Evolutionary conservation across 2,329 filamentous ascomycete genomes (phyloP), one percentile per base, ranked within the genome.

Genomic region (Uncinocarpus reesii): DNA sequence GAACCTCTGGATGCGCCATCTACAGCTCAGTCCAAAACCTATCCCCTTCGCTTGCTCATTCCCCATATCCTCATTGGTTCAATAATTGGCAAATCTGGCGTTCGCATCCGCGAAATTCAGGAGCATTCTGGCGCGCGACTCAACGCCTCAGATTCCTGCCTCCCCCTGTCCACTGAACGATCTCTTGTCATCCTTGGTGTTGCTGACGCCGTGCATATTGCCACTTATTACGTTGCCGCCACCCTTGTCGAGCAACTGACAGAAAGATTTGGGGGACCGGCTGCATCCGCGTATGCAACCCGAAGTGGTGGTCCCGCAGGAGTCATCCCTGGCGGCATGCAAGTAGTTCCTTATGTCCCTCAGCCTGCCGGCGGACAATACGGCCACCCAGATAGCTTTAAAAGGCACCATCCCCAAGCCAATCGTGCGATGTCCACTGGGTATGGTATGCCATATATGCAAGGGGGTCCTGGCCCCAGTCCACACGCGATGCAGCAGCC

Each of bases 101-200:
- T 89, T 51, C 83, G 92, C 55, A 98, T 98, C 65, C 87, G 92
- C 56, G 92, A 98, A 71, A 98, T 98, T 53, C 92, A 98, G 67
- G 92, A 98, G 65, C 89, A 89, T 16, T 98, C 92, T 13, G 93
- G 93, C 52, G 92, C 92, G 47, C 84, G 93, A 53, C 78, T 98
- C 38, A 98, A 98, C 67, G 92, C 92, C 21, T 98, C 92, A 5
- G 92, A 96, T 66, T 84, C 88, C 4, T 94, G 89, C 64, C 78
- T 98, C 48, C 92, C 92, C 42, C 78, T 95, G 52, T 98, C 92
- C 15, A 94, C 88, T 51, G 92, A 98, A 71, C 86, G 92, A 41
- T 96, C 92, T n/a, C 79, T 98, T 42, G 90, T 98, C 44, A 89
- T 98, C 24, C 87, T 96, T 69, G 92, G 92, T 65, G 92, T 98